A percentile compares a stretch with the other conserved stretches of the same genome.
Conservation (phyloP, 176 grass and related monocot species). For the Pontederia crassipes region DNA sequence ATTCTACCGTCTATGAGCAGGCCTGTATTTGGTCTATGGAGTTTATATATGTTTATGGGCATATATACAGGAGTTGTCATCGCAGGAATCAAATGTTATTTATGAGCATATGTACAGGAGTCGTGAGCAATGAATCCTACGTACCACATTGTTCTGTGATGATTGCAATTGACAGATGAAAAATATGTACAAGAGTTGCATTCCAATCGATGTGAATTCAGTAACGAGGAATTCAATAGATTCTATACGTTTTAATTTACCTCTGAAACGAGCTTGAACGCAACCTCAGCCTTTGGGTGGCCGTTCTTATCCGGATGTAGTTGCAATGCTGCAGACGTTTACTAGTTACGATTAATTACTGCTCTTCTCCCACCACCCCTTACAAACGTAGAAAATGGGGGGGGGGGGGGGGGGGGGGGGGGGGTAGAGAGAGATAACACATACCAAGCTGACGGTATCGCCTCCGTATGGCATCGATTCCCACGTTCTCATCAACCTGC, state of each 20-base stretch:
- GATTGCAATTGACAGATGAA: not conserved
- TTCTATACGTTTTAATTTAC: slow-evolving; percentile 13
- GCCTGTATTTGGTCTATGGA: too few relatives aligned
- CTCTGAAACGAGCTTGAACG: slow-evolving; percentile 92
- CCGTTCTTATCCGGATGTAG: slow-evolving; percentile 98
- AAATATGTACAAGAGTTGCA: not conserved
- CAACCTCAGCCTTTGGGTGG: slow-evolving; percentile 73
- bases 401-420: not conserved
- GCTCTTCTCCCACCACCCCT: too few relatives aligned
- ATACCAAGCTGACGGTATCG: slow-evolving; percentile 73
- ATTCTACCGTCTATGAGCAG: too few relatives aligned
- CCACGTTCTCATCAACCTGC: slow-evolving; percentile 47
- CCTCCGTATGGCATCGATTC: slow-evolving; percentile 41
- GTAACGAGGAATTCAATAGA: too few relatives aligned
- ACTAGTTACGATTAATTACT: too few relatives aligned
- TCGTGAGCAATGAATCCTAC: too few relatives aligned
- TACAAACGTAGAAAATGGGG: not conserved
- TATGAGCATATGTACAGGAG: too few relatives aligned
- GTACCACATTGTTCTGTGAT: not conserved
- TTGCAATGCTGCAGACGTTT: slow-evolving; percentile 47
- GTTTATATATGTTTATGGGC: too few relatives aligned
- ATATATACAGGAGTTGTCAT: too few relatives aligned
- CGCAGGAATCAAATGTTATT: too few relatives aligned
- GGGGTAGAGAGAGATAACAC: not conserved
- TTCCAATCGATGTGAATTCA: too few relatives aligned